Evolutionary conservation across 148 eudicot species (phyloP), one percentile per base, ranked within the genome.

Genomic region (Salicornia ramosissima): DNA sequence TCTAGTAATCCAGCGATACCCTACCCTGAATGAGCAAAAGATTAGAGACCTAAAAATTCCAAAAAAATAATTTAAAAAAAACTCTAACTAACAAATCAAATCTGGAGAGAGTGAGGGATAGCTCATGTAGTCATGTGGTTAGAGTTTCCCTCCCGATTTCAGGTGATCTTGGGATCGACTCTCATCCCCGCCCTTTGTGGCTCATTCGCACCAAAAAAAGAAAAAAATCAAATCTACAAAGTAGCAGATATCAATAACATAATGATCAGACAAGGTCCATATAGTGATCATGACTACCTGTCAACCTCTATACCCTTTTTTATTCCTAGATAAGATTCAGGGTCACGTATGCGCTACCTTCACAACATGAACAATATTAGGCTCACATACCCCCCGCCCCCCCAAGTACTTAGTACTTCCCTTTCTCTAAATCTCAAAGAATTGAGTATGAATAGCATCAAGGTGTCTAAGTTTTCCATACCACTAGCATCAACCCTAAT

Each of bases 1-100:
- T 71, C 76, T 76, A 64, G 83, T 67, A 4, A 90, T 84, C 97
- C 95, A 90, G 66, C 89, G 92, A 57, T 90, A 88, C 71, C 98
- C 98, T 83, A 94, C 78, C 91, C 98, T 94, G 87, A 74, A 86
- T 64, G 72, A 75, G 57, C 61, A 66, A 82, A 79, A 66, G 78
- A 82, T 83, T 76, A 85, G 74, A 46, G 56, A 79, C 21, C 65
- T 33, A 50, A 33, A 36, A 22, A n/a, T 26, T 13, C 63, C 21
- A 30, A 43, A 7, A 49, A 7, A 43, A 40, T 30, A 47, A 18
- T 45, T 65, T 15, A 39, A 29, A 18, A 36, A 5, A 0, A 0
- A n/a, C n/a, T n/a, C n/a, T n/a, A n/a, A n/a, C n/a, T n/a, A n/a
- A n/a, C n/a, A n/a, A n/a, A n/a, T n/a, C n/a, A n/a, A n/a, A n/a